Evolutionary conservation across 176 grass and related monocot species (phyloP).

Genomic region (Saccharum officinarum): DNA sequence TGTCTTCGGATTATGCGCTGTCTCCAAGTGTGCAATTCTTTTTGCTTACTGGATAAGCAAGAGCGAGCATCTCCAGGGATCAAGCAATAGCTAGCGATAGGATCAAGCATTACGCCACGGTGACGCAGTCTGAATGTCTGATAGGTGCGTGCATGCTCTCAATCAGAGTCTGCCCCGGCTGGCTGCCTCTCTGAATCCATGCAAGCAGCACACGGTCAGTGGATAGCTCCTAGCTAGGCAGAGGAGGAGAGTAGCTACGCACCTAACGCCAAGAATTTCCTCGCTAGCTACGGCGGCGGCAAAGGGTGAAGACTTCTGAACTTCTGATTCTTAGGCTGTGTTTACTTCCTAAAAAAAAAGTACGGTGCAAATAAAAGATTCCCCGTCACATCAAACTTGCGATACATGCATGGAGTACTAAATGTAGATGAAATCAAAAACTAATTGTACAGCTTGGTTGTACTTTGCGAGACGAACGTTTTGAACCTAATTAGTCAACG

Average conservation of each 20-base stretch:
- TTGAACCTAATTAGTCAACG: no score
- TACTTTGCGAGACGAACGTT: no score
- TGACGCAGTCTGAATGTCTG: neutral
- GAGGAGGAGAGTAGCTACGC: no score
- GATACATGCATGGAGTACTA: no score
- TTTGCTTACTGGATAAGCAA: neutral
- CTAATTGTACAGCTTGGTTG: no score
- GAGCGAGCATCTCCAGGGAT: slow-evolving; percentile 11
- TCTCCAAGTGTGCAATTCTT: neutral
- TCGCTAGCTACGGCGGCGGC: neutral
- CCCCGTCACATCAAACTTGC: no score
- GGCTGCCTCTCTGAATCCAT: neutral
- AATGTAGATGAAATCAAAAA: no score
- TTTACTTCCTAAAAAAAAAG: no score
- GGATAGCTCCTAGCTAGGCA: neutral
- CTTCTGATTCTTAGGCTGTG: neutral
- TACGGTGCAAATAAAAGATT: no score
- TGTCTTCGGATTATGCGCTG: neutral
- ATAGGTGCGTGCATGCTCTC: neutral
- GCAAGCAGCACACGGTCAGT: neutral
- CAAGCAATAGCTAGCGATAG: neutral
- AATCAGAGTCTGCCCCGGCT: neutral
- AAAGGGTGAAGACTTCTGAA: neutral
- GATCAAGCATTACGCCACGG: neutral
- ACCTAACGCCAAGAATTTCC: slow-evolving; percentile 37